phyloP scores from a whole-genome alignment of 352 stramenopile species.

The Pythium aristosporum region DNA sequence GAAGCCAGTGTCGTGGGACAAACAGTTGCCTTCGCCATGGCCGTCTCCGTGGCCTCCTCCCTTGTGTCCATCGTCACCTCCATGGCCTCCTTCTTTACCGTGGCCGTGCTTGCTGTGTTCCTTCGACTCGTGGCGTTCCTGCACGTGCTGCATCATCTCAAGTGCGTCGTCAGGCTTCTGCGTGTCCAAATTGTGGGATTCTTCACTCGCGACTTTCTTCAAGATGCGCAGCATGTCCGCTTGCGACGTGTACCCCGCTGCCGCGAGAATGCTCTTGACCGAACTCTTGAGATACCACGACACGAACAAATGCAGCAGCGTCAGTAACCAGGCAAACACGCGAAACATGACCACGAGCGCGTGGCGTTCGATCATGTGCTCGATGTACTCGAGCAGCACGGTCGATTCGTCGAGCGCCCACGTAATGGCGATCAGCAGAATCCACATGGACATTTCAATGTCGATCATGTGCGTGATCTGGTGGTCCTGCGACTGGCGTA shows the following conservation, averaged over 20 bases:
- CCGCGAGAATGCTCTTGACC: conserved; percentile 8
- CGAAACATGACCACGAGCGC: conserved; percentile 18
- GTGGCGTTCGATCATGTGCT: conserved; percentile 12
- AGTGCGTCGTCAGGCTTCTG: conserved; percentile 13
- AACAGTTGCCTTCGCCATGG: conserved; percentile 12
- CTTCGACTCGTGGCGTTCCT: conserved; percentile 17
- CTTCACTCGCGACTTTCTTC: conserved; percentile 11
- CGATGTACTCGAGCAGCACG: conserved; percentile 4
- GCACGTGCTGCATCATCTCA: conserved; percentile 22
- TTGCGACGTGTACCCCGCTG: conserved; percentile 14
- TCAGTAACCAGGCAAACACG: conserved; percentile 12
- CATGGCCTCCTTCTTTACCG: background rate
- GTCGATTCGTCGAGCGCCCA: conserved; percentile 13
- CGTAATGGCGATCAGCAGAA: conserved; percentile 17
- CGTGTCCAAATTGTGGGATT: conserved; percentile 5
- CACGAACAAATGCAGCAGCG: conserved; percentile 14
- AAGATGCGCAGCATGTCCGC: conserved; percentile 17
- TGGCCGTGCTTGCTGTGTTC: conserved; percentile 5
- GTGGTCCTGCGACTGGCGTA: conserved; percentile 35
- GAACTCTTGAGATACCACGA: conserved; percentile 7
- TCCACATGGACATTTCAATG: conserved; percentile 57
- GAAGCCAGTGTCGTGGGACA: conserved; percentile 20
- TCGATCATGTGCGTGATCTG: conserved; percentile 78
- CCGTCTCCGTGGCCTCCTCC: background rate
- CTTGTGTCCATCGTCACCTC: background rate